Evolutionary conservation across 2,329 filamentous ascomycete genomes (phyloP), one percentile per base, ranked within the genome.

Genomic region (Leptographium flavum): DNA sequence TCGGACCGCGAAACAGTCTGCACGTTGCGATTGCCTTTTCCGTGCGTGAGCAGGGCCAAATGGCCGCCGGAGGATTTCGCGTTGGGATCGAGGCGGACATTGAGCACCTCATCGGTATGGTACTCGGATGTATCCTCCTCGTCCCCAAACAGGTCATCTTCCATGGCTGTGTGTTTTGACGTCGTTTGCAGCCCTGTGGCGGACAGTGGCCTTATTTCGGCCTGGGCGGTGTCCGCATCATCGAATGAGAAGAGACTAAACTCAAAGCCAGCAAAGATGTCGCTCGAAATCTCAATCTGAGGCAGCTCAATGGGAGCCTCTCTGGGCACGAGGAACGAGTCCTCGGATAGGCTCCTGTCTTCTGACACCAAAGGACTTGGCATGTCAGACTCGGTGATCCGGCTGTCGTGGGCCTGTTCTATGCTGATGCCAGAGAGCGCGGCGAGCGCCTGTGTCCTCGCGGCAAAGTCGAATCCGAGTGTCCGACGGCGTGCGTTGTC

Each of bases 61-160:
- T 54, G 28, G 52, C 50, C 13, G 54, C 56, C 22, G 50, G 51
- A 17, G 1, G 63, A 56, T 49, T 69, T 71, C 25, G 68, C 67
- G 45, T 58, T 68, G 14, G 61, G 56, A 44, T 73, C 69, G 15
- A 65, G 52, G 31, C 64, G 62, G 25, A 67, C 57, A 47, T 67
- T 57, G 28, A 70, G 50, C 21, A 63, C 52, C 49, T 70, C 64
- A n/a, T 45, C 45, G 2, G 53, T 53, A 5, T 56, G 58, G 39
- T 59, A 58, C 39, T 66, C 65, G 3, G 53, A 49, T 31, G 53
- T 54, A 14, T 42, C 47, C 15, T 62, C 62, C 21, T 65, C 62
- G 15, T 66, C 66, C 9, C 66, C 66, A 38, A 74, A 73, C 14
- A 74, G 54, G 22, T 66, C 52, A 48, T 73, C 69, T 46, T 73